Conservation (phyloP, 306 rosid species). For the Trichosanthes truncata region DNA sequence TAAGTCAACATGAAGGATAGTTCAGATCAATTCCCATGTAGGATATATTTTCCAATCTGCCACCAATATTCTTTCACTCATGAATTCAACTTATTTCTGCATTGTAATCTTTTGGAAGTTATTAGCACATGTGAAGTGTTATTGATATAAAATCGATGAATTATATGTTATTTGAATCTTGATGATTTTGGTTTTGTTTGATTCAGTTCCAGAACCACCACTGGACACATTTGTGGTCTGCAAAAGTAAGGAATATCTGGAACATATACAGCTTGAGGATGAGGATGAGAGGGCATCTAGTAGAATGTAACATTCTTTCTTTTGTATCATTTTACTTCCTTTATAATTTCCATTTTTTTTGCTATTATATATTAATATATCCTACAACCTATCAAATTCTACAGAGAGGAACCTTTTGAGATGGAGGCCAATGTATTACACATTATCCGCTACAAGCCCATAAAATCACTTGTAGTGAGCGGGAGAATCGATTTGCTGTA, state of each 20-base stretch:
- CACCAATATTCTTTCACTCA: neutral
- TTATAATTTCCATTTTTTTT: neutral
- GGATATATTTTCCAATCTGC: neutral
- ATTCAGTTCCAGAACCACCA: constrained; percentile 58
- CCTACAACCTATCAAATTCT: neutral
- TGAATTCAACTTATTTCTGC: neutral
- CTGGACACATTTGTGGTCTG: constrained; percentile 80
- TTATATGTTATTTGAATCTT: neutral
- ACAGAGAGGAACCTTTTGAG: constrained; percentile 44
- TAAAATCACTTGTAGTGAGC: constrained; percentile 67
- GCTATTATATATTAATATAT: constrained; percentile 6
- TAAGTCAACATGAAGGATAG: neutral
- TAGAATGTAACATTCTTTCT: constrained; percentile 39
- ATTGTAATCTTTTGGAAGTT: neutral
- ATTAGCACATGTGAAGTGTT: neutral
- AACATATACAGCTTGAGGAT: constrained; percentile 81
- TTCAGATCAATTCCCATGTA: neutral
- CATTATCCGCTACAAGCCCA: constrained; percentile 80
- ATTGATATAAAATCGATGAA: neutral
- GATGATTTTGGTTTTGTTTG: neutral
- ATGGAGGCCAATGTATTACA: constrained; percentile 48
- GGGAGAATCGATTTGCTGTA: constrained; percentile 58
- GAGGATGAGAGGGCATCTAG: constrained; percentile 47
- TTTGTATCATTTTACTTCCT: neutral
- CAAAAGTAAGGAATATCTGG: constrained; percentile 68